Evolutionary conservation across 345 rosid genomes (phyloP), one percentile per base, ranked within the genome.

Genomic region (Gossypium sturtianum): DNA sequence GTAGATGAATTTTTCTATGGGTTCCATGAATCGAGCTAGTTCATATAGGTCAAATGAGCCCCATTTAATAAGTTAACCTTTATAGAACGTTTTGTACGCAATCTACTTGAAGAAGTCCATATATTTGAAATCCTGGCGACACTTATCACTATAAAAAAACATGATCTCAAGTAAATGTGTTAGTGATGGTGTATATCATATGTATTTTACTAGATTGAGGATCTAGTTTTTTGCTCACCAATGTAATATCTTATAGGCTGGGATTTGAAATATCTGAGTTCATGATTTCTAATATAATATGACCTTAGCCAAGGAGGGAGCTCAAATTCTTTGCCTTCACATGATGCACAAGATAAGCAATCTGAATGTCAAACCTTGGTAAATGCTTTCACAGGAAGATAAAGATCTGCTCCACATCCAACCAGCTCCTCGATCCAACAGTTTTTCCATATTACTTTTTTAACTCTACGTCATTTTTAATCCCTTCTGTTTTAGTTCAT

Each of bases 301-400:
- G 80, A 17, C 76, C 38, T 34, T 34, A 75, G 23, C 80, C 79
- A 79, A 64, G 88, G 79, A 13, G 92, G 88, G 71, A 88, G 91
- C 75, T 80, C 87, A 58, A 84, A 66, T 82, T 82, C 86, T 73
- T 75, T 89, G 79, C 80, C 81, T 72, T 74, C 81, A 20, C 78
- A 83, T 6, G 94, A 91, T 80, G 74, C 75, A 67, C 84, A 53
- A 63, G 96, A 89, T 66, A 86, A 80, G 66, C 90, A 78, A 48
- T 71, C 72, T 20, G 90, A 86, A 45, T 52, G 66, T 64, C 87
- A 79, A 71, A 73, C 80, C 29, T 62, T 76, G 65, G 41, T 79
- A 48, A 66, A 66, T 34, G 47, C 82, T 47, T 83, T 78, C 56
- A 72, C 92, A 88, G 97, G 93, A 85, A 48, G 88, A 86, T 52